Base-by-base conservation (phyloP, 257 asterid species). In the Scutellaria barbata region DNA sequence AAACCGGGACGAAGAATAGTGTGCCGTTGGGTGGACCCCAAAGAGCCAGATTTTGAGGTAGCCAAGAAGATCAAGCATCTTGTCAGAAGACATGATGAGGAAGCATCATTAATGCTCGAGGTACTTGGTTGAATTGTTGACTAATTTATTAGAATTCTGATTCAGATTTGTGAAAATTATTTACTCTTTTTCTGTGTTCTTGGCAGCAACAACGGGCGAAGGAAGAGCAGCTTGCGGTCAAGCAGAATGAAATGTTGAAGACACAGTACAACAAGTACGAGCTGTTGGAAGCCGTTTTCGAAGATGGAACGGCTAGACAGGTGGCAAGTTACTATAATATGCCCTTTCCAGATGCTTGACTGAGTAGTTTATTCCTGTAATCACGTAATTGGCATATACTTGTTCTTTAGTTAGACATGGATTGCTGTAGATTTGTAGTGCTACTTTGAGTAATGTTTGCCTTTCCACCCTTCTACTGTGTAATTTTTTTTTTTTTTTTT, bases 1-100 rank as follows among this genome's bases (percentile, higher is more conserved):
- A 85, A 87, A 16, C 96, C 96, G 0, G 87, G 85, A 16, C 77
- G 80, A 70, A 84, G 3, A 10, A 87, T 91, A 47, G 13, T 48
- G 16, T 80, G 87, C 33, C 71, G 74, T 16, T 94, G 98, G 98
- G 45, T 94, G 87, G 84, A 78, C 39, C 77, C 86, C 6, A 39
- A 71, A 0, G 92, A 90, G 39, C 95, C 96, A 1, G 83, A 85
- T 1, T 85, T 80, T 65, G 83, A 81, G 81, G 91, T 62, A 4
- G 89, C 92, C 48, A 71, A 68, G 80, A 67, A 81, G 74, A 73
- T 90, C 52, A 85, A 90, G 77, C 7, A 16, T 55, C 65, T 74
- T 46, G 81, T 77, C 42, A 80, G 73, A 22, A 78, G 12, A 74
- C 97, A 90, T 47, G 79, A 81, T 71, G 89, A 84, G 2, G 96